Evolutionary conservation across 2,329 filamentous ascomycete genomes (phyloP), one percentile per base, ranked within the genome.

Genomic region (Ophiostoma himal-ulmi): DNA sequence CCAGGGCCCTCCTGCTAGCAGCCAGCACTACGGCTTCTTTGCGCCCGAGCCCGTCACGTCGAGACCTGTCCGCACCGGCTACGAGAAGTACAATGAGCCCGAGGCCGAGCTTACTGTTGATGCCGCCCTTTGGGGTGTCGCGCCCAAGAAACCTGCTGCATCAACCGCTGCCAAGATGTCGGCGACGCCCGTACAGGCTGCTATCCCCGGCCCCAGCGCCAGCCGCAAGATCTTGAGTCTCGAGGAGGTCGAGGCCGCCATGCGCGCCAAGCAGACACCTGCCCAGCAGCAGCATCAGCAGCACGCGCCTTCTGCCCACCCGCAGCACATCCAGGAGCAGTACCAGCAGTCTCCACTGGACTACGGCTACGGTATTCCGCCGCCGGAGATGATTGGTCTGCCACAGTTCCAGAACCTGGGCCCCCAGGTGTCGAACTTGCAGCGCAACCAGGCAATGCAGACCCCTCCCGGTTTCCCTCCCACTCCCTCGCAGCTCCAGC

Each of bases 211-310:
- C 62, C 74, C 74, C 26, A 72, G 74, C 71, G 60, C 74, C 34
- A 77, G 84, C 60, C 88, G 89, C 76, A 97, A 94, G 82, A 90
- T 97, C 81, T 89, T 99, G 91, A 98, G 93, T 76, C 80, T 99
- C 76, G 95, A 98, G 78, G 95, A 99, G 81, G 94, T 99, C 26
- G 95, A 99, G 81, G 94, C 94, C 69, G 89, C 93, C 74, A 94
- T 99, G 90, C 88, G 91, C 72, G 84, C 86, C 44, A 90, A 94
- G 75, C 81, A 87, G 41, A 86, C 52, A 8, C 64, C 68, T n/a
- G 26, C 64, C 1, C 26, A 22, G n/a, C 68, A 68, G 65, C 80
- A 5, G 74, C 75, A 30, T 30, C 30, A 57, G 22, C 57, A 41
- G 57, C 74, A 75, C 6, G 78, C 78, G 64, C 73, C 73, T 13